These are phyloP conservation scores for Paraconiothyrium brasiliense DNA, from an alignment of 2,329 filamentous ascomycete genomes.

Conservation along the genomic window DNA sequence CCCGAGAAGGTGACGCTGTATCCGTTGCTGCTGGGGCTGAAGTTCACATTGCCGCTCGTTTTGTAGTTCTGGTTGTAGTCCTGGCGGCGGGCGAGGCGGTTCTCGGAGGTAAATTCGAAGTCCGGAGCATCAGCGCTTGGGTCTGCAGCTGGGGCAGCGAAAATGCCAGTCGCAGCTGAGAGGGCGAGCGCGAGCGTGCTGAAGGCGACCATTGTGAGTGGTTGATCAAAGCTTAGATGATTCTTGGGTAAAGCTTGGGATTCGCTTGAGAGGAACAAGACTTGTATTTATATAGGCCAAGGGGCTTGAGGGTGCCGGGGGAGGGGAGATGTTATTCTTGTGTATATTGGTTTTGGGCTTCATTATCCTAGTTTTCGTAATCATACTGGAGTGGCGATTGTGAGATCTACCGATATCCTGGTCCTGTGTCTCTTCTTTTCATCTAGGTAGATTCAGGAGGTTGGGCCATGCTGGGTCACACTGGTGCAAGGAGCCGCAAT, in stretches of 20 bases:
- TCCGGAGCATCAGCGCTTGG: slow-evolving; percentile 34
- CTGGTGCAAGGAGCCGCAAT: background rate
- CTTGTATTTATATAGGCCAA: slow-evolving; percentile 27
- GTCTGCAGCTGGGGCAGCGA: slow-evolving; percentile 35
- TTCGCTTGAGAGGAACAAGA: slow-evolving; percentile 23
- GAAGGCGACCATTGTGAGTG: slow-evolving; percentile 38
- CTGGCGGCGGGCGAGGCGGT: slow-evolving; percentile 35
- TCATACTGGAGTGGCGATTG: background rate
- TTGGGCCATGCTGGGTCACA: background rate
- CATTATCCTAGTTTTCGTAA: background rate
- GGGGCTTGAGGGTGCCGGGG: slow-evolving; percentile 15
- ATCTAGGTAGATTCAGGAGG: slow-evolving; percentile 9
- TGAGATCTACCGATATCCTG: slow-evolving; percentile 13
- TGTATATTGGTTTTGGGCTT: slow-evolving; percentile 12
- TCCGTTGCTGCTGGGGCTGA: slow-evolving; percentile 36
- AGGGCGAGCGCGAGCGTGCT: slow-evolving; percentile 32
- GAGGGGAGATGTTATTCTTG: slow-evolving; percentile 4
- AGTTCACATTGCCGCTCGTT: slow-evolving; percentile 42
- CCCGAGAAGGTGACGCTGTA: slow-evolving; percentile 41
- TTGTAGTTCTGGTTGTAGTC: slow-evolving; percentile 49
- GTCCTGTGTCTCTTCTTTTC: background rate
- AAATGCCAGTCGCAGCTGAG: slow-evolving; percentile 28
- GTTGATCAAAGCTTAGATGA: slow-evolving; percentile 13
- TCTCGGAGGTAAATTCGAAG: slow-evolving; percentile 33
- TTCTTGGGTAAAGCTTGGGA: slow-evolving; percentile 16